Evolutionary conservation across 306 rosid genomes (phyloP).

Genomic region (Benincasa hispida): DNA sequence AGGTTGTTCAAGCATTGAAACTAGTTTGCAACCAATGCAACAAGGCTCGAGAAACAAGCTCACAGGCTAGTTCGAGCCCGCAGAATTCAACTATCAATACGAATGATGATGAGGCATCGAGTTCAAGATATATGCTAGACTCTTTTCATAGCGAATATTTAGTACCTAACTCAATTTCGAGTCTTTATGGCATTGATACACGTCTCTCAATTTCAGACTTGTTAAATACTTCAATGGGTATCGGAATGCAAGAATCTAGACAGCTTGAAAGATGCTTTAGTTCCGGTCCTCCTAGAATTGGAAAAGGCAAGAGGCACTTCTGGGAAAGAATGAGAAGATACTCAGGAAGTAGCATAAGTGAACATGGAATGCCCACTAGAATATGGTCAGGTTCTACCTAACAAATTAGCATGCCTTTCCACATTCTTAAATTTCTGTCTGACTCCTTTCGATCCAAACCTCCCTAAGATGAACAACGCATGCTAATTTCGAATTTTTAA

Average conservation of each 20-base stretch:
- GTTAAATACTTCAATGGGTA: slow-evolving; percentile 28
- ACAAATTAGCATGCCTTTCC: slow-evolving; percentile 5
- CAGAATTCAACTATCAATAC: slow-evolving; percentile 36
- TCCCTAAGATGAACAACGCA: background rate
- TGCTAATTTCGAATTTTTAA: background rate
- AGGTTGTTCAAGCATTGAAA: slow-evolving; percentile 88
- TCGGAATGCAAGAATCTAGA: slow-evolving; percentile 25
- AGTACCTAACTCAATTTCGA: slow-evolving; percentile 25
- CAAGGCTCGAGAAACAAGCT: slow-evolving; percentile 37
- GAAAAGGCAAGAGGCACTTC: slow-evolving; percentile 33
- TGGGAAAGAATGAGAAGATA: slow-evolving; percentile 60
- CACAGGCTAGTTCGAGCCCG: slow-evolving; percentile 27
- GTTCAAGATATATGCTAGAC: slow-evolving; percentile 37
- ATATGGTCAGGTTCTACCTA: slow-evolving; percentile 28
- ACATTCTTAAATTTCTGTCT: background rate
- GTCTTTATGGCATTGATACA: slow-evolving; percentile 26
- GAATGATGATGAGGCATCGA: slow-evolving; percentile 11
- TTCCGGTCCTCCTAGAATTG: slow-evolving; percentile 50
- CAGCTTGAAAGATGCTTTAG: slow-evolving; percentile 53
- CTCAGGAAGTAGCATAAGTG: slow-evolving; percentile 65
- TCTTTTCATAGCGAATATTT: slow-evolving; percentile 39
- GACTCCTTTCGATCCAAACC: background rate
- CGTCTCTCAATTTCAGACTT: slow-evolving; percentile 44
- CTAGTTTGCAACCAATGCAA: slow-evolving; percentile 62
- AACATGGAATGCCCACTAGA: slow-evolving; percentile 41